phyloP scores from a whole-genome alignment of 2,329 filamentous ascomycete species.

The Mycosphaerella arachidis region DNA sequence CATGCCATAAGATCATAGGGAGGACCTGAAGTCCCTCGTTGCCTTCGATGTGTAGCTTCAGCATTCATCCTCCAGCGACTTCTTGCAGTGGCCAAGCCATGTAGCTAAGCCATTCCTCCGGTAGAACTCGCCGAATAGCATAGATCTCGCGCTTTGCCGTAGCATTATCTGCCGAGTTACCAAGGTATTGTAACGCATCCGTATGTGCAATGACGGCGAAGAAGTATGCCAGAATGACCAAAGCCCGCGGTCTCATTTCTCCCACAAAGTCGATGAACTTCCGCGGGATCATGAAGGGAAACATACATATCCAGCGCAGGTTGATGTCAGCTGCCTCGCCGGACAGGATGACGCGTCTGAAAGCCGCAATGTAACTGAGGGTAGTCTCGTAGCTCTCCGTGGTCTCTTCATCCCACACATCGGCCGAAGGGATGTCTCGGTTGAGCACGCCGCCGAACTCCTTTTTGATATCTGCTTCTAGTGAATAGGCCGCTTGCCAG shows the following conservation, averaged over 20 bases:
- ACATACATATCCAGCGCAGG: slow-evolving; percentile 31
- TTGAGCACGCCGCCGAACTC: slow-evolving; percentile 24
- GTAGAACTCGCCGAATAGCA: slow-evolving; percentile 25
- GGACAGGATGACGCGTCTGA: slow-evolving; percentile 23
- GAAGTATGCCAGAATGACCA: slow-evolving; percentile 34
- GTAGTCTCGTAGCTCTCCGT: slow-evolving; percentile 27
- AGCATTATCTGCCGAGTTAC: slow-evolving; percentile 23
- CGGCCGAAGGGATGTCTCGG: slow-evolving; percentile 18
- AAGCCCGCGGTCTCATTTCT: slow-evolving; percentile 31
- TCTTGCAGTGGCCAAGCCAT: slow-evolving; percentile 30
- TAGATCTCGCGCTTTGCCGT: slow-evolving; percentile 26
- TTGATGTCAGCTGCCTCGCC: slow-evolving; percentile 25
- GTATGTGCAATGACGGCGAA: slow-evolving; percentile 32
- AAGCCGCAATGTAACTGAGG: slow-evolving; percentile 27
- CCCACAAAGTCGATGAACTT: slow-evolving; percentile 30
- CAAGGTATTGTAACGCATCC: slow-evolving; percentile 28
- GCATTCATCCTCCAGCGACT: slow-evolving; percentile 14
- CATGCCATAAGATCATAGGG: no score
- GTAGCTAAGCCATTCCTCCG: slow-evolving; percentile 30
- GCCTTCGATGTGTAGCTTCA: neutral
- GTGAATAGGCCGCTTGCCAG: slow-evolving; percentile 18
- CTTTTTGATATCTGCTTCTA: slow-evolving; percentile 20
- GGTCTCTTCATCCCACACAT: slow-evolving; percentile 22
- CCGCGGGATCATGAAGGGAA: slow-evolving; percentile 31
- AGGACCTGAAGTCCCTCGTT: no score